These are phyloP conservation scores for Gaultheria prostrata DNA, from an alignment of 148 eudicot genomes.

Conservation along the genomic window DNA sequence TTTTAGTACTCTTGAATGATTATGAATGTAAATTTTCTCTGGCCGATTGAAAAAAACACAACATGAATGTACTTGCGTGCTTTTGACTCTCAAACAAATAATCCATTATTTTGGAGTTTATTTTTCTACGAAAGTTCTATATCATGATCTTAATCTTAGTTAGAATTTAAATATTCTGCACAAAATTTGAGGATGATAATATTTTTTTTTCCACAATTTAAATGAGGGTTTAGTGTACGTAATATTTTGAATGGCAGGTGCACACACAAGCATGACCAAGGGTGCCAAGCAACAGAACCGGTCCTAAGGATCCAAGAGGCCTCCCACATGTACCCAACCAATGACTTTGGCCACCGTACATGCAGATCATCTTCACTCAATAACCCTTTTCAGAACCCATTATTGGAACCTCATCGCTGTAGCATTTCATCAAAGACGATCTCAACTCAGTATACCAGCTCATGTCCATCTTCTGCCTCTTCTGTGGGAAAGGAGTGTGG, in stretches of 20 bases:
- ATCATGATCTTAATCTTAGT: no score
- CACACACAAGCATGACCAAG: constrained; percentile 37
- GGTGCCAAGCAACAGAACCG: constrained; percentile 40
- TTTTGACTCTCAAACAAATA: no score
- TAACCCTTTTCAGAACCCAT: not conserved
- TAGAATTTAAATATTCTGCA: no score
- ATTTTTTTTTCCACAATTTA: not conserved
- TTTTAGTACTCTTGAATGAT: not conserved
- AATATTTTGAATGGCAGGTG: constrained; percentile 29
- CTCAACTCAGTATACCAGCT: not conserved
- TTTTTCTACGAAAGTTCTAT: no score
- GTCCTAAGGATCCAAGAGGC: constrained; percentile 33
- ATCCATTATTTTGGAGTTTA: no score
- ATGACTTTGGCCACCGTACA: constrained; percentile 31
- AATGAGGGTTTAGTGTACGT: not conserved
- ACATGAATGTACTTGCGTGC: no score
- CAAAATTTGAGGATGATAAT: no score
- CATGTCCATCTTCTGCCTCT: not conserved
- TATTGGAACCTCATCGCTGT: not conserved
- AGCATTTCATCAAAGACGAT: not conserved
- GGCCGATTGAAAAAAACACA: no score
- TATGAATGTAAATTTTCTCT: no score
- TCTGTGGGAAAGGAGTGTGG: not conserved
- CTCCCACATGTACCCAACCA: constrained; percentile 9
- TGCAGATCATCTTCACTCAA: constrained; percentile 18